phyloP scores from a whole-genome alignment of 345 rosid genomes.

The Microthlaspi erraticum region DNA sequence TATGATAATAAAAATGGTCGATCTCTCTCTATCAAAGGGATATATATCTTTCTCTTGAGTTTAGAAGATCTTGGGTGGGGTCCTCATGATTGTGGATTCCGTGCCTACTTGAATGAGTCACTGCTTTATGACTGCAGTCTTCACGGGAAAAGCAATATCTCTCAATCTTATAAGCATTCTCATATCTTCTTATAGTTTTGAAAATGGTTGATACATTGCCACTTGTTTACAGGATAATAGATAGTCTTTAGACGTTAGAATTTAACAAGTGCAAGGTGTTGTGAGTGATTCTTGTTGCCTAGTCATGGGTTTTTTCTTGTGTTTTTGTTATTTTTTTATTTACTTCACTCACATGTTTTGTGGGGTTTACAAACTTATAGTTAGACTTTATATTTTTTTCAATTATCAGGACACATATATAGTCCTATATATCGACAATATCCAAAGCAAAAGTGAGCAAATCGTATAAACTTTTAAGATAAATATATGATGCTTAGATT shows the following conservation, averaged over 20 bases:
- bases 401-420: neutral
- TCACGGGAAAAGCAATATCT: conserved; percentile 41
- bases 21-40: conserved; percentile 29
- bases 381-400: neutral
- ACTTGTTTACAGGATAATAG: conserved; percentile 30
- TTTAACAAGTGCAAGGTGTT: conserved; percentile 5
- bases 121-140: conserved; percentile 38
- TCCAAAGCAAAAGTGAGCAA: conserved; percentile 44
- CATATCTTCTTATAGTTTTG: conserved; percentile 27
- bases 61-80: conserved; percentile 37
- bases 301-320: conserved; percentile 21
- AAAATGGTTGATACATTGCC: conserved; percentile 27
- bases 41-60: neutral
- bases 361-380: conserved; percentile 16
- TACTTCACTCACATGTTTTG: conserved; percentile 36
- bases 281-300: conserved; percentile 23
- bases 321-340: neutral
- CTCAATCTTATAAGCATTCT: conserved; percentile 17
- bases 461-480: conserved; percentile 31
- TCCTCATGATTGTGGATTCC: conserved; percentile 39
- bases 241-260: conserved; percentile 25
- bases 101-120: conserved; percentile 44
- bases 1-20: neutral
- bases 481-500: conserved; percentile 42
- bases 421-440: neutral